A percentile compares a stretch with the other conserved stretches of the same genome.
Evolutionary conservation across 495 filamentous ascomycete species (phyloP).

Genomic region (Neurospora sp.): DNA sequence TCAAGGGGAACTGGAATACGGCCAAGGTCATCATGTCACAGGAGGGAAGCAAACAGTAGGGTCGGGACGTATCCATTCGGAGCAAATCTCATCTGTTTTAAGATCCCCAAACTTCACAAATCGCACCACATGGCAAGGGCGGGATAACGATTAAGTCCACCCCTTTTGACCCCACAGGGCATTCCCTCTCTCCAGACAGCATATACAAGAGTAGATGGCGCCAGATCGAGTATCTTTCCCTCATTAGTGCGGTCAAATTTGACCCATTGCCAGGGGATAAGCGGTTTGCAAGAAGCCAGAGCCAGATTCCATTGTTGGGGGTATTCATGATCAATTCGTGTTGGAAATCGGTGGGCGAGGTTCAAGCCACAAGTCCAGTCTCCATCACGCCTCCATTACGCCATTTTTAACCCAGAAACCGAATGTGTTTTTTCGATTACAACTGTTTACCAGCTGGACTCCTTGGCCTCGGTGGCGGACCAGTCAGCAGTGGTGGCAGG

Average conservation of each 20-base stretch:
- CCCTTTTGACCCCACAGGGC: constrained; percentile 68
- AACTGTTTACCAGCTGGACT: constrained; percentile 51
- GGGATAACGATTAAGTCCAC: constrained; percentile 46
- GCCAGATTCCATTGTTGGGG: constrained; percentile 4
- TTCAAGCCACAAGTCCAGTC: constrained; percentile 12
- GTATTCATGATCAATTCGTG: constrained; percentile 11
- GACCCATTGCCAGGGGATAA: constrained; percentile 24
- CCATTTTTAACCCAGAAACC: constrained; percentile 13
- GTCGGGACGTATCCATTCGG: neutral
- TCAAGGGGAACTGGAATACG: neutral
- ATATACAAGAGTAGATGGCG: constrained; percentile 26
- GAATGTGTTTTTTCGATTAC: constrained; percentile 13
- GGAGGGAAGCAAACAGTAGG: neutral
- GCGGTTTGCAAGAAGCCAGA: constrained; percentile 9
- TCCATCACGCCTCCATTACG: constrained; percentile 17
- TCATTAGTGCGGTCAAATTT: constrained; percentile 74
- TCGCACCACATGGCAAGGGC: constrained; percentile 22
- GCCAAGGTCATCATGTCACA: neutral
- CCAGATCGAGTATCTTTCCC: constrained; percentile 78
- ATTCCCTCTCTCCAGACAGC: constrained; percentile 61
- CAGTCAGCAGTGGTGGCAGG: constrained; percentile 51
- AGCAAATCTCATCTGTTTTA: neutral
- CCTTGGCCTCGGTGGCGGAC: constrained; percentile 50
- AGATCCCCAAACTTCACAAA: constrained; percentile 3
- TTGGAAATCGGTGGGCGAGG: constrained; percentile 11